Conservation (phyloP, 495 filamentous ascomycete genomes). For the Annulohypoxylon nitens region DNA sequence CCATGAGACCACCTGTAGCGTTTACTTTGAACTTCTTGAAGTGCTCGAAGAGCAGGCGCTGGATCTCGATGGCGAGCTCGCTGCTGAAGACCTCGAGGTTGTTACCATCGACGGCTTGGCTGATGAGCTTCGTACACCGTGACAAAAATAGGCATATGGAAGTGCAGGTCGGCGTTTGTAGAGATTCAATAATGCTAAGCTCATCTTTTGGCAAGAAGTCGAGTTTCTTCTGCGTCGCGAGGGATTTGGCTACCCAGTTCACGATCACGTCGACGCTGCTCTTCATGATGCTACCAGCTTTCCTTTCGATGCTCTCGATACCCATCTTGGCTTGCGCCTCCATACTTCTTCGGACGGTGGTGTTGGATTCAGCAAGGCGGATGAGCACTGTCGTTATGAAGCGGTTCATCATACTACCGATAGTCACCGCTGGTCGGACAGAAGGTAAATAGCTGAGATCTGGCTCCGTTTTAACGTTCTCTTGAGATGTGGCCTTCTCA, state of each 20-base stretch:
- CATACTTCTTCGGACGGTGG: constrained; percentile 90
- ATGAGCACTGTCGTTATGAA: constrained; percentile 93
- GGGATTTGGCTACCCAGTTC: constrained; percentile 79
- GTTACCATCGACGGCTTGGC: constrained; percentile 77
- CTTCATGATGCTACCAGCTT: constrained; percentile 87
- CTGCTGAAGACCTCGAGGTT: constrained; percentile 82
- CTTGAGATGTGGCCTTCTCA: constrained; percentile 80
- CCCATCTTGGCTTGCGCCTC: constrained; percentile 82
- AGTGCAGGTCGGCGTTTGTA: constrained; percentile 88
- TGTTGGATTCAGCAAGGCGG: constrained; percentile 85
- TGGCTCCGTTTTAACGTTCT: constrained; percentile 83
- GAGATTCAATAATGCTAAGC: constrained; percentile 79
- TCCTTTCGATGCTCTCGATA: constrained; percentile 85
- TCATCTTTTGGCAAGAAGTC: constrained; percentile 95
- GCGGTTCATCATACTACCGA: constrained; percentile 91
- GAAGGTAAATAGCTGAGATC: constrained; percentile 86
- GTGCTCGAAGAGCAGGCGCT: constrained; percentile 85
- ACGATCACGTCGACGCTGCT: constrained; percentile 86
- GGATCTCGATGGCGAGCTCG: constrained; percentile 87
- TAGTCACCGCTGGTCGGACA: constrained; percentile 84
- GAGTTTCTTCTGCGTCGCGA: constrained; percentile 86
- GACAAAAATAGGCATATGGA: constrained; percentile 81
- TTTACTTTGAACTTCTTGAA: constrained; percentile 94
- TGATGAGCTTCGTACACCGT: constrained; percentile 69
- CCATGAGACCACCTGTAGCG: constrained; percentile 91